A percentile compares a stretch with the other conserved stretches of the same genome.
These are phyloP conservation scores for Cavenderia fasciculata DNA, from an alignment of 78 protist genomes.

Conservation along the genomic window DNA sequence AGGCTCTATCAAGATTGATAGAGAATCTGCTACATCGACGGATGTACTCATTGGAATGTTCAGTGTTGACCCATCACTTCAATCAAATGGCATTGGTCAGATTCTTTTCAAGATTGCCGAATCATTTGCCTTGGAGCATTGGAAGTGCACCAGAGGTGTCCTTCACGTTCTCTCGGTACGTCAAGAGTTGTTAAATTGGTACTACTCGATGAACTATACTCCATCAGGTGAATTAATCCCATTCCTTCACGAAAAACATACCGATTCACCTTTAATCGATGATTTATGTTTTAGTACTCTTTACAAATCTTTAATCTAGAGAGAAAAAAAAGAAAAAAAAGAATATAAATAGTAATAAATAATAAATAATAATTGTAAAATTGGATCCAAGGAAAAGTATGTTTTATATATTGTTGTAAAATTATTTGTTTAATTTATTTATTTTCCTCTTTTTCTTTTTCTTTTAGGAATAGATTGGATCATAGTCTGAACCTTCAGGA, in stretches of 20 bases:
- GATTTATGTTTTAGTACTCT: not conserved
- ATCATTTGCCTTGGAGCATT: not conserved
- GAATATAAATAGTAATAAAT: no score
- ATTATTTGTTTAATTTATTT: no score
- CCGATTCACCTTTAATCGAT: not conserved
- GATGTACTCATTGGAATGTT: constrained; percentile 52
- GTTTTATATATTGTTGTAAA: no score
- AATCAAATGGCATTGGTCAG: constrained; percentile 30
- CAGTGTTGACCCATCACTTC: constrained; percentile 39
- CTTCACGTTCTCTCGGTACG: constrained; percentile 23
- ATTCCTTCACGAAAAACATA: not conserved
- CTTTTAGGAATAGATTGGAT: no score
- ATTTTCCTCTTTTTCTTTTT: no score
- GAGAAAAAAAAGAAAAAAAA: no score
- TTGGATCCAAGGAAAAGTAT: no score
- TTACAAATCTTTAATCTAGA: not conserved
- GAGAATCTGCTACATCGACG: not conserved
- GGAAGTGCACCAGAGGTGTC: not conserved
- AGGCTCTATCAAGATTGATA: constrained; percentile 52
- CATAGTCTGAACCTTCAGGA: no score
- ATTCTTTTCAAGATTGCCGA: constrained; percentile 33
- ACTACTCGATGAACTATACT: not conserved
- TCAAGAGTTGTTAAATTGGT: constrained; percentile 20
- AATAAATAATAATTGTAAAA: no score
- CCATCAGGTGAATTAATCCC: not conserved